Percentiles rank a stretch among this genome's conserved stretches.
Evolutionary conservation across 2,329 filamentous ascomycete species (phyloP).

Genomic region (Bipolaris cookei): DNA sequence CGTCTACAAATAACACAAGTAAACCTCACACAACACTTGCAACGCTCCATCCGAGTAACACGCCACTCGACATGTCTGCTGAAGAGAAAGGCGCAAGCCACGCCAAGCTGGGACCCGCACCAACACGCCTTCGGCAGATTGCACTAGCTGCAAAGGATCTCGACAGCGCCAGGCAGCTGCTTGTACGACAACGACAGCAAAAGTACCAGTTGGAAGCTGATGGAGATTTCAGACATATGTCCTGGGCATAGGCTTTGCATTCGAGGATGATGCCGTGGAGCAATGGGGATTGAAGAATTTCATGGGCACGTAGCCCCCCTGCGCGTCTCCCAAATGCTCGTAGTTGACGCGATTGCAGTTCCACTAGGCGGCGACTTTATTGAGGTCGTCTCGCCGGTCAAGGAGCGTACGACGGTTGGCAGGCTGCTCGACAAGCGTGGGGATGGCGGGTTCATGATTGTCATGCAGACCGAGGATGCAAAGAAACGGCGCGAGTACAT

Average conservation of each 20-base stretch:
- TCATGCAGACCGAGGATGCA: conserved; percentile 56
- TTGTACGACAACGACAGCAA: conserved; percentile 25
- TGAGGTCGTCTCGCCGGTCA: conserved; percentile 52
- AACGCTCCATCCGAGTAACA: not conserved
- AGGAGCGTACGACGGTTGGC: conserved; percentile 49
- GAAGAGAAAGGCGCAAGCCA: conserved; percentile 14
- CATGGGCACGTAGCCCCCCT: conserved; percentile 35
- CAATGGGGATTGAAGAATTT: conserved; percentile 53
- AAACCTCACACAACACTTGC: not conserved
- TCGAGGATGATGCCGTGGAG: conserved; percentile 47
- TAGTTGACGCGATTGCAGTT: conserved; percentile 33
- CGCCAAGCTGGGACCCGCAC: conserved; percentile 19
- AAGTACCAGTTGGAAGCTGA: conserved; percentile 4
- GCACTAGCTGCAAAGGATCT: conserved; percentile 43
- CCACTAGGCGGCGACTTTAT: conserved; percentile 54
- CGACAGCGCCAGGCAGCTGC: conserved; percentile 30
- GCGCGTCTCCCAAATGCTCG: not conserved
- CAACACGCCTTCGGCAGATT: conserved; percentile 47
- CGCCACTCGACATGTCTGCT: not conserved
- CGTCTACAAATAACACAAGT: not conserved
- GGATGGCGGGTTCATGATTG: conserved; percentile 58
- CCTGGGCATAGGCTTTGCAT: conserved; percentile 51
- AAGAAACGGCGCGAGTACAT: conserved; percentile 47
- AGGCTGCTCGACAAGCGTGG: conserved; percentile 52
- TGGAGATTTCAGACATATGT: conserved; percentile 38